Evolutionary conservation across 495 filamentous ascomycete genomes (phyloP), one percentile per base, ranked within the genome.

Genomic region (Xylaria longipes): DNA sequence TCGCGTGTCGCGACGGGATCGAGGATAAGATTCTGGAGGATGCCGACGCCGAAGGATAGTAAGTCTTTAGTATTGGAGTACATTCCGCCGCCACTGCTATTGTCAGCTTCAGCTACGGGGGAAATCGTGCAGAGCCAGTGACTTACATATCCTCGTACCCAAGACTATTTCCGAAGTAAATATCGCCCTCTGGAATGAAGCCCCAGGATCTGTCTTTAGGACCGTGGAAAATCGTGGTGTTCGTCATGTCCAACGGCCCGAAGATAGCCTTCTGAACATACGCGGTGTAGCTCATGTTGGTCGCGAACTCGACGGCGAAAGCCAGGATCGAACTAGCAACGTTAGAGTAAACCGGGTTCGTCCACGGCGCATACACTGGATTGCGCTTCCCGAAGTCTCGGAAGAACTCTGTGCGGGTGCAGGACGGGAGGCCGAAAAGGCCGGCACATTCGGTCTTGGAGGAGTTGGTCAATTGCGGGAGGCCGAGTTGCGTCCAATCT

Each of bases 11-110:
- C 74, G 20, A 75, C 60, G 0, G 80, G 60, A 0, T 83, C 72
- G 8, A 90, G 76, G 17, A 89, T 68, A 0, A 76, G 77, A 46
- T 81, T 79, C 50, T 82, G 82, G 15, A 90, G 82, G 67, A 90
- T 85, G 12, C 83, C 84, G 15, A 78, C 79, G 17, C 86, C 86
- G 12, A 89, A 75, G 12, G 78, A 78, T 20, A 81, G 75, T 63
- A 90, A 77, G 73, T 91, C 88, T 33, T 81, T 83, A n/a, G 82
- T 80, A 41, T 82, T 85, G 9, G 88, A 89, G 74, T 84, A 89
- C 9, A 86, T 78, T 39, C 82, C 85, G n/a, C 88, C 88, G 20
- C 72, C 78, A 5, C 80, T 74, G 79, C 3, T 1, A 33, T 45
- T 5, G 37, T 60, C 9, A 61, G 41, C 35, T 65, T 65, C 57